These are phyloP conservation scores for Gloeopeniophorella convolvens DNA, from an alignment of 768 basidiomycete genomes.

Conservation along the genomic window DNA sequence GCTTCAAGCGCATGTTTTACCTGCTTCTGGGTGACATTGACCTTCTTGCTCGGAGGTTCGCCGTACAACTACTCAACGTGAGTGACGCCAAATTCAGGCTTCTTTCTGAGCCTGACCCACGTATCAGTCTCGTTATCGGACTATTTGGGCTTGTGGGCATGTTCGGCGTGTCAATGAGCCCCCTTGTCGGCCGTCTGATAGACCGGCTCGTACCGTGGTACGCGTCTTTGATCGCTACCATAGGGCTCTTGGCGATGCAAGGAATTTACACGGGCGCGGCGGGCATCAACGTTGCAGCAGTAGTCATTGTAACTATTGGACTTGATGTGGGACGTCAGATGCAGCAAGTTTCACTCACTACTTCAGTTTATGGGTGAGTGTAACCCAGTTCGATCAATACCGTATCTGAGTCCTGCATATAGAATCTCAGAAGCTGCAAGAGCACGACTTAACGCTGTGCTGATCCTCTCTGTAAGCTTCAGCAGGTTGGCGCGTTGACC, in stretches of 20 bases:
- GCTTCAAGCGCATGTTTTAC: slow-evolving; percentile 51
- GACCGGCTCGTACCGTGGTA: slow-evolving; percentile 33
- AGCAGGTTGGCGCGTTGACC: not conserved
- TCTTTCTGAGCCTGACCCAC: not conserved
- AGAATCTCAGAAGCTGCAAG: slow-evolving; percentile 5
- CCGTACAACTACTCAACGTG: slow-evolving; percentile 75
- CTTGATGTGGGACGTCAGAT: slow-evolving; percentile 32
- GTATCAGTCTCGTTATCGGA: slow-evolving; percentile 31
- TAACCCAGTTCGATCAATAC: not conserved
- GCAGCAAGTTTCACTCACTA: slow-evolving; percentile 29
- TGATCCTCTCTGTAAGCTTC: slow-evolving; percentile 13
- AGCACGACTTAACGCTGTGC: slow-evolving; percentile 13
- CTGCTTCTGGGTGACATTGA: slow-evolving; percentile 50
- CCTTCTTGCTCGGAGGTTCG: slow-evolving; percentile 71
- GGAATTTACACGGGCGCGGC: slow-evolving; percentile 30
- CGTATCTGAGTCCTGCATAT: not conserved
- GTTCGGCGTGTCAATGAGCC: slow-evolving; percentile 25
- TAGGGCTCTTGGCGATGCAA: slow-evolving; percentile 19
- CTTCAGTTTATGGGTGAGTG: slow-evolving; percentile 6
- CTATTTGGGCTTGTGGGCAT: slow-evolving; percentile 40
- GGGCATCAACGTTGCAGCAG: slow-evolving; percentile 28
- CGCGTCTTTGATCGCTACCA: slow-evolving; percentile 30
- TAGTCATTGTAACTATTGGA: slow-evolving; percentile 30
- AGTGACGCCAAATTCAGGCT: slow-evolving; percentile 13
- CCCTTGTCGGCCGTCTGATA: slow-evolving; percentile 18